A percentile compares a stretch with the other conserved stretches of the same genome.
These are phyloP conservation scores for Mycena chlorophos DNA, from an alignment of 768 basidiomycete species.

Conservation along the genomic window DNA sequence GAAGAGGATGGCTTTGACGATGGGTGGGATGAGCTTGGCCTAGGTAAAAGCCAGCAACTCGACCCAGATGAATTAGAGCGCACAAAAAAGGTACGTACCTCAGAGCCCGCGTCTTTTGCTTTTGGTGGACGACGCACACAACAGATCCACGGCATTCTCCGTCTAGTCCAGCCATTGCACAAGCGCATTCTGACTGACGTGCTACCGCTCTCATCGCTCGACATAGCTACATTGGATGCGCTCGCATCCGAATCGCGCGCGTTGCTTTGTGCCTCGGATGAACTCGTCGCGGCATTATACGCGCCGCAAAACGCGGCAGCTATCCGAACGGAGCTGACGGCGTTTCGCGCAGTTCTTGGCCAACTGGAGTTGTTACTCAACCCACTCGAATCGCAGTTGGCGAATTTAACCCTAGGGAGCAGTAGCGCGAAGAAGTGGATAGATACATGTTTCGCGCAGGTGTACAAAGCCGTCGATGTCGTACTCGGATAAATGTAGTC, in stretches of 20 bases:
- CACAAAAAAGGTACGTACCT: slow-evolving; percentile 52
- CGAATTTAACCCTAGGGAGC: slow-evolving; percentile 28
- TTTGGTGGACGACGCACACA: slow-evolving; percentile 1
- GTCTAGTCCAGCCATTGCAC: slow-evolving; percentile 61
- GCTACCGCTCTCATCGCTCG: slow-evolving; percentile 37
- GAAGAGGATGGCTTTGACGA: slow-evolving; percentile 41
- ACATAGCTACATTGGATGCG: slow-evolving; percentile 43
- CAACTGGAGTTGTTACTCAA: slow-evolving; percentile 36
- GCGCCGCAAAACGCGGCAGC: slow-evolving; percentile 54
- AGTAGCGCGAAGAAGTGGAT: slow-evolving; percentile 56
- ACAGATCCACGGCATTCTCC: slow-evolving; percentile 62
- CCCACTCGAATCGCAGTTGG: slow-evolving; percentile 33
- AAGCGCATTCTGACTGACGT: slow-evolving; percentile 57
- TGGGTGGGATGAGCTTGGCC: slow-evolving; percentile 67
- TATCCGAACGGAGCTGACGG: slow-evolving; percentile 40
- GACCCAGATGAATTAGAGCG: slow-evolving; percentile 52
- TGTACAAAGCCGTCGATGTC: slow-evolving; percentile 42
- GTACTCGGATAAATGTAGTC: no score
- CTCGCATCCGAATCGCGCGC: slow-evolving; percentile 51
- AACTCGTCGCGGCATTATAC: slow-evolving; percentile 67
- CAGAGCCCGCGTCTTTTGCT: neutral
- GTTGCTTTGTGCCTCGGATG: slow-evolving; percentile 59
- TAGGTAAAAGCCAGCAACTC: slow-evolving; percentile 48
- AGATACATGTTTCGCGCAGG: slow-evolving; percentile 62
- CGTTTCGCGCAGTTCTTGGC: slow-evolving; percentile 39